Percentiles rank a stretch among this genome's conserved stretches.
Conservation (phyloP, 2,329 filamentous ascomycete species). For the Verticillium zaregamsianum region DNA sequence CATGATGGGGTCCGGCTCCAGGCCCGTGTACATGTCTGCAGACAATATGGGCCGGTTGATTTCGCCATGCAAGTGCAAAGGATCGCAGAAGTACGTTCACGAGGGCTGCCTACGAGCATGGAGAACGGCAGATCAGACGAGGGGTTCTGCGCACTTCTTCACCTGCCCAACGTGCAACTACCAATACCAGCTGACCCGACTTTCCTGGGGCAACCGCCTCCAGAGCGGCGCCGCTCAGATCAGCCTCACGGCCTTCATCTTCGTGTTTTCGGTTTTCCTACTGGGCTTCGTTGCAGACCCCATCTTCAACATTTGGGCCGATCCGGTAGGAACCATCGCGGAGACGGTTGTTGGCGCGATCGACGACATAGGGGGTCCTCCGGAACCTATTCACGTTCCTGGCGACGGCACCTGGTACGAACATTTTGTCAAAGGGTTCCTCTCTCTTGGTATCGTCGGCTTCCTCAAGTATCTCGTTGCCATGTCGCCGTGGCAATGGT, state of each 20-base stretch:
- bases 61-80: slow-evolving; percentile 89
- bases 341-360: slow-evolving; percentile 44
- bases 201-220: slow-evolving; percentile 70
- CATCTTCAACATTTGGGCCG: slow-evolving; percentile 82
- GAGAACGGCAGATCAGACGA: slow-evolving; percentile 58
- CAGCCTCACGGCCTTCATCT: slow-evolving; percentile 65
- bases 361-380: slow-evolving; percentile 33
- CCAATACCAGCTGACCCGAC: slow-evolving; percentile 71
- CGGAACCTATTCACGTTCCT: slow-evolving; percentile 21
- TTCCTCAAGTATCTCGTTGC: slow-evolving; percentile 76
- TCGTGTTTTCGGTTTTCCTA: slow-evolving; percentile 69
- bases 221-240: slow-evolving; percentile 65
- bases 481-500: slow-evolving; percentile 72
- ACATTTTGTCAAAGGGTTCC: slow-evolving; percentile 85
- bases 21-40: slow-evolving; percentile 59
- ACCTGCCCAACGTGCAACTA: slow-evolving; percentile 86
- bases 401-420: slow-evolving; percentile 64
- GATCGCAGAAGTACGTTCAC: slow-evolving; percentile 89
- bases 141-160: slow-evolving; percentile 66
- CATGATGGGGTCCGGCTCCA: slow-evolving; percentile 16
- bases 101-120: slow-evolving; percentile 83
- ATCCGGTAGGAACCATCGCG: slow-evolving; percentile 63
- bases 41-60: slow-evolving; percentile 76
- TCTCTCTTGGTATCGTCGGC: slow-evolving; percentile 83
- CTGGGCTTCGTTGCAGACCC: slow-evolving; percentile 92